Percentiles rank a stretch among this genome's conserved stretches.
phyloP scores from a whole-genome alignment of 768 basidiomycete genomes.

The Suillus brevipes region DNA sequence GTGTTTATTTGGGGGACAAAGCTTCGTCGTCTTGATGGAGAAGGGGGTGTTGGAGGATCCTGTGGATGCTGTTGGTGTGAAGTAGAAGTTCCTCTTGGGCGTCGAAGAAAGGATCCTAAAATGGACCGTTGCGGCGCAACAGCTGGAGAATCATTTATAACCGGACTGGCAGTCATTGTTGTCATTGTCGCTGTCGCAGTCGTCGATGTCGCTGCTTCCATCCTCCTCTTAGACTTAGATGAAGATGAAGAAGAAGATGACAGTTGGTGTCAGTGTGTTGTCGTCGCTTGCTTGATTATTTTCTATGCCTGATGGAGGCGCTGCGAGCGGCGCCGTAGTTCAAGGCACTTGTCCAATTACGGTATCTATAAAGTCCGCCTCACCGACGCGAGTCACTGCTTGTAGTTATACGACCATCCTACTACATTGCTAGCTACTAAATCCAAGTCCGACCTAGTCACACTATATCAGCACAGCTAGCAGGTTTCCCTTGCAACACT shows the following conservation, averaged over 20 bases:
- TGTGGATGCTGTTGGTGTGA: slow-evolving; percentile 43
- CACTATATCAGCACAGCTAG: too few species aligned
- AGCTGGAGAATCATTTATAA: slow-evolving; percentile 30
- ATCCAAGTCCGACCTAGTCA: too few species aligned
- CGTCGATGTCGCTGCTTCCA: neutral
- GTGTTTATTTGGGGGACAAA: slow-evolving; percentile 37
- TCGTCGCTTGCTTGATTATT: neutral
- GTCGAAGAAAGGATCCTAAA: slow-evolving; percentile 69
- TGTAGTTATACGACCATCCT: too few species aligned
- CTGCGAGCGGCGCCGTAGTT: slow-evolving; percentile 4
- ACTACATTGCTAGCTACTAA: too few species aligned
- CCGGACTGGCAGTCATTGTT: neutral
- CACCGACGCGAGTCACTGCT: neutral
- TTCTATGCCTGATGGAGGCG: slow-evolving; percentile 1
- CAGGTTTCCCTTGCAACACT: too few species aligned
- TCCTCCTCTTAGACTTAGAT: neutral
- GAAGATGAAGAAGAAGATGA: neutral
- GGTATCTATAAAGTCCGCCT: neutral
- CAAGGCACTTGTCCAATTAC: neutral
- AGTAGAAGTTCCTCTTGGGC: slow-evolving; percentile 68
- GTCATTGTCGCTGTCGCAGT: neutral
- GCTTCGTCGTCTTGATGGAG: slow-evolving; percentile 41
- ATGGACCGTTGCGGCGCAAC: slow-evolving; percentile 45
- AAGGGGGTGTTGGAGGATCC: slow-evolving; percentile 39
- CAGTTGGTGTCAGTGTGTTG: neutral